phyloP scores from a whole-genome alignment of 371 early-diverging fungal genomes.

The Lichtheimia ramosa region DNA sequence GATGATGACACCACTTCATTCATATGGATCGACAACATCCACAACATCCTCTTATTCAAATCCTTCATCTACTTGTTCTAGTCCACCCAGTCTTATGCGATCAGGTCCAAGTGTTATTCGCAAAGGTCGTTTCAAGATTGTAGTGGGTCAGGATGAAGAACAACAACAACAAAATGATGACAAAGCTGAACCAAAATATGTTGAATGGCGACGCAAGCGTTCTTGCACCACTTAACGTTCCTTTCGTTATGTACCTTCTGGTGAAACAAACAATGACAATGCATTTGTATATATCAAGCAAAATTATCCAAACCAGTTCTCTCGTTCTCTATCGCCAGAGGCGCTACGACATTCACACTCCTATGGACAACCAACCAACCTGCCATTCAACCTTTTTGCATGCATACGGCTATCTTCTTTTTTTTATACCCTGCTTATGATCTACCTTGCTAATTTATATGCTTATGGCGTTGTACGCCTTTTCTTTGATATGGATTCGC shows the following conservation, averaged over 20 bases:
- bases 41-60: slow-evolving; percentile 10
- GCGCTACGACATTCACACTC: too few species aligned
- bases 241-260: slow-evolving; percentile 4
- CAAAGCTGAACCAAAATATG: slow-evolving; percentile 19
- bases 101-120: slow-evolving; percentile 24
- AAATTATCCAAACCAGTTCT: slow-evolving; percentile 13
- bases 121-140: slow-evolving; percentile 46
- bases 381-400: neutral
- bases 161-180: slow-evolving; percentile 9
- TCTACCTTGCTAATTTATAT: slow-evolving; percentile 6
- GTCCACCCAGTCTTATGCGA: neutral
- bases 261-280: neutral
- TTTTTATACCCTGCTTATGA: neutral
- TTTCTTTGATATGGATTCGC: neutral
- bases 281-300: slow-evolving; percentile 12
- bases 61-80: neutral
- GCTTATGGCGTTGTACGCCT: slow-evolving; percentile 11
- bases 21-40: slow-evolving; percentile 6
- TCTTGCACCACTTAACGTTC: slow-evolving; percentile 16
- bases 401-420: neutral
- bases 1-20: slow-evolving; percentile 1
- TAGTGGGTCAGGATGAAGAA: slow-evolving; percentile 30
- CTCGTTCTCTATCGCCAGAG: neutral
- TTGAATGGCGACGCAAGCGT: slow-evolving; percentile 50
- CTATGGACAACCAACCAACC: slow-evolving; percentile 1